A percentile compares a stretch with the other conserved stretches of the same genome.
Evolutionary conservation across 257 asterid species (phyloP).

Genomic region (Solanum medicagineum): DNA sequence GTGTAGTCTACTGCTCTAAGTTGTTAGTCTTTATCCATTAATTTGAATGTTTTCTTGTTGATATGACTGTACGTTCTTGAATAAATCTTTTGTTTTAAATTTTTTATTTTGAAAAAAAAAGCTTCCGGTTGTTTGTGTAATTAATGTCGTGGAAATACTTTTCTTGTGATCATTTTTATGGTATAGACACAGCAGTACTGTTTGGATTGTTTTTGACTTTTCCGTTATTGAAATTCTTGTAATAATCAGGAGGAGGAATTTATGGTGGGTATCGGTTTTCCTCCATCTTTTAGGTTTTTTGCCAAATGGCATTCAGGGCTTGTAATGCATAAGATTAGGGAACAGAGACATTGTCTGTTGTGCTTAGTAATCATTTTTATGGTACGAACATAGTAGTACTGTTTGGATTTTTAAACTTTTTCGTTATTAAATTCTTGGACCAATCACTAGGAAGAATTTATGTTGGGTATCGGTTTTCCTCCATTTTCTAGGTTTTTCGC

Average conservation of each 20-base stretch:
- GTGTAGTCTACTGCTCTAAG: too few relatives aligned
- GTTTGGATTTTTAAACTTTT: too few relatives aligned
- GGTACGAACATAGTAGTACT: neutral
- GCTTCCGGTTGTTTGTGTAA: too few relatives aligned
- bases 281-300: neutral
- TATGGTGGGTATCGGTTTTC: neutral
- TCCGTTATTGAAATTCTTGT: neutral
- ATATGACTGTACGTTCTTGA: neutral
- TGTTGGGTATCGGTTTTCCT: neutral
- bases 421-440: neutral
- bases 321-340: neutral
- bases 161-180: too few relatives aligned
- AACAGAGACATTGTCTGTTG: neutral
- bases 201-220: neutral
- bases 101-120: too few relatives aligned
- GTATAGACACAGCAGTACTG: too few relatives aligned
- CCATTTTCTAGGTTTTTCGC: neutral
- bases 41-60: too few relatives aligned
- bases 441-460: neutral
- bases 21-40: too few relatives aligned
- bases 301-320: neutral
- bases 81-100: too few relatives aligned
- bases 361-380: neutral
- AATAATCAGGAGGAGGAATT: neutral
- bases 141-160: too few relatives aligned